Evolutionary conservation across 768 basidiomycete species (phyloP), one percentile per base, ranked within the genome.

Genomic region (Lactarius trivialis): DNA sequence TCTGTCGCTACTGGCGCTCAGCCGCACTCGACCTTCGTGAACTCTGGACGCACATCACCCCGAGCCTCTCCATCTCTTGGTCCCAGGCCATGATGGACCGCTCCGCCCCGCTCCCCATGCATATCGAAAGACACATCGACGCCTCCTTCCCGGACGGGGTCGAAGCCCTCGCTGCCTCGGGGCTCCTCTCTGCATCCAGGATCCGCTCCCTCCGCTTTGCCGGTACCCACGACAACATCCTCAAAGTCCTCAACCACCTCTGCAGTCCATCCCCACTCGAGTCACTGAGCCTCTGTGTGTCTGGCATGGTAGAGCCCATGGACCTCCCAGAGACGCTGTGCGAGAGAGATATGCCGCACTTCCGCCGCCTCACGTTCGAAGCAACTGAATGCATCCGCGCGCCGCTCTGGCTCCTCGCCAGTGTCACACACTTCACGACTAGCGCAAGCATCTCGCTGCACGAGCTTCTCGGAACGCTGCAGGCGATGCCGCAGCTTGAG

Each of bases 21-120:
- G 57, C 62, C 33, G 62, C 62, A 1, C 62, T 64, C 19, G 58
- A 54, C 26, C 63, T 60, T 9, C 58, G 21, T 54, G 30, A 60
- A 37, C 53, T 60, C n/a, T 64, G 63, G 63, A 34, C 54, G n/a
- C 48, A n/a, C 7, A 60, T 64, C 48, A 60, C 49, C 11, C 63
- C 58, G 0, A 45, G 37, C 0, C 54, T 60, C 26, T 55, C 63
- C 17, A 28, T 64, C 26, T 51, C 43, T 4, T 64, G 63, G 63
- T 53, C 63, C 9, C 48, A 34, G 4, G 54, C 58, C 6, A 64
- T 64, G 63, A 41, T 60, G 19, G 58, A 64, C 26, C 63, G 63
- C 30, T 64, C 63, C 1, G 3, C 58, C 12, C 63, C 63, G 15
- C 63, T 64, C 19, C 48, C 54, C 19, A 36, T 64, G 2, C 54